phyloP scores from a whole-genome alignment of 768 basidiomycete species.

The Myochromella boudieri region DNA sequence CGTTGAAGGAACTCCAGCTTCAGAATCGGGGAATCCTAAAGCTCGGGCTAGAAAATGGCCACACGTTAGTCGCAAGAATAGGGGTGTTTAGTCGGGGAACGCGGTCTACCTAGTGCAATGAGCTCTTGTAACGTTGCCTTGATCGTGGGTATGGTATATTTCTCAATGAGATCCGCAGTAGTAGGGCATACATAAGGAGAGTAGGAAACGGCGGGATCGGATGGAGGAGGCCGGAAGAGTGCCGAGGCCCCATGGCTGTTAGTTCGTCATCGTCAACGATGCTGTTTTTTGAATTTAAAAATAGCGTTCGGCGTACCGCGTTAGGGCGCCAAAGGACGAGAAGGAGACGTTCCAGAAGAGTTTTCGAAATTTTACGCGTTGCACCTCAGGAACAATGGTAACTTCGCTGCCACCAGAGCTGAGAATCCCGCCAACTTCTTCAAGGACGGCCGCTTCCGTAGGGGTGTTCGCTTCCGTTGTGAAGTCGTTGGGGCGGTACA shows the following conservation, averaged over 20 bases:
- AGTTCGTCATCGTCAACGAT: background rate
- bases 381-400: constrained; percentile 56
- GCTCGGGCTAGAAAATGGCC: constrained; percentile 17
- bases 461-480: constrained; percentile 40
- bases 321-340: constrained; percentile 51
- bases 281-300: too few species aligned
- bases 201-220: constrained; percentile 33
- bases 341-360: constrained; percentile 66
- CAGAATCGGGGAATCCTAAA: constrained; percentile 21
- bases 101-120: constrained; percentile 33
- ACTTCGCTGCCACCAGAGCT: constrained; percentile 46
- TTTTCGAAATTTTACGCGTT: constrained; percentile 59
- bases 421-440: constrained; percentile 46
- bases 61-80: background rate
- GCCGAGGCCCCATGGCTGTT: constrained; percentile 44
- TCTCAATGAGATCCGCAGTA: constrained; percentile 40
- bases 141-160: constrained; percentile 46
- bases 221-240: constrained; percentile 50
- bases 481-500: constrained; percentile 48
- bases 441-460: constrained; percentile 39
- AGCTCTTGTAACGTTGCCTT: constrained; percentile 46
- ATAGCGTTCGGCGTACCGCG: constrained; percentile 28
- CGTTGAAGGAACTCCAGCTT: constrained; percentile 47
- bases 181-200: constrained; percentile 36
- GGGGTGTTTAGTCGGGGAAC: background rate